A percentile compares a stretch with the other conserved stretches of the same genome.
These are phyloP conservation scores for Phytophthora fragariaefolia DNA, from an alignment of 352 stramenopile genomes.

Conservation along the genomic window DNA sequence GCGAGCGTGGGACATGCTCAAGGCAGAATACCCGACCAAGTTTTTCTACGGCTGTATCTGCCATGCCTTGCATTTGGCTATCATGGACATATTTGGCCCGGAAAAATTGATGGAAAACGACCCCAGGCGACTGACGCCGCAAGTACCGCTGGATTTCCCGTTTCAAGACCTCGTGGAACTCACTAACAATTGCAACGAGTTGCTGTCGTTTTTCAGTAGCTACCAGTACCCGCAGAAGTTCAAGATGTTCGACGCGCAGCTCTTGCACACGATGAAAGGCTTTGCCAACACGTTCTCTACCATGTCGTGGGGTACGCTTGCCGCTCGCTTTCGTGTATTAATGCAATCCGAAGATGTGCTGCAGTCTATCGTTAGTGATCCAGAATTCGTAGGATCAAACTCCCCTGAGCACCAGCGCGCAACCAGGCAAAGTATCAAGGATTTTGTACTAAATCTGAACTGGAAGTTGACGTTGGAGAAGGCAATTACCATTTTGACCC, in stretches of 20 bases:
- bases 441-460: conserved; percentile 73
- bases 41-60: conserved; percentile 90
- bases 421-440: conserved; percentile 71
- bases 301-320: conserved; percentile 76
- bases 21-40: conserved; percentile 84
- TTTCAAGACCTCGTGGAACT: conserved; percentile 84
- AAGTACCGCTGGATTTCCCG: conserved; percentile 76
- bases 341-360: conserved; percentile 73
- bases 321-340: conserved; percentile 70
- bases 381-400: conserved; percentile 53
- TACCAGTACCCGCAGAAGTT: conserved; percentile 81
- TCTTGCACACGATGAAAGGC: conserved; percentile 79
- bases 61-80: conserved; percentile 77
- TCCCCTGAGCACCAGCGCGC: conserved; percentile 57
- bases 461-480: conserved; percentile 87
- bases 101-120: conserved; percentile 78
- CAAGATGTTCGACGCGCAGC: conserved; percentile 77
- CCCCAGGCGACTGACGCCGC: conserved; percentile 64
- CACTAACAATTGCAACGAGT: conserved; percentile 74
- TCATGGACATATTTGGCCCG: conserved; percentile 85
- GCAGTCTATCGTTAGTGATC: conserved; percentile 76
- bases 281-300: conserved; percentile 67
- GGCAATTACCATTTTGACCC: conserved; percentile 77
- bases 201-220: conserved; percentile 84
- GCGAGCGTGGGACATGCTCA: conserved; percentile 84